A percentile compares a stretch with the other conserved stretches of the same genome.
Conservation (phyloP, 495 filamentous ascomycete genomes). For the Xylaria acuta region DNA sequence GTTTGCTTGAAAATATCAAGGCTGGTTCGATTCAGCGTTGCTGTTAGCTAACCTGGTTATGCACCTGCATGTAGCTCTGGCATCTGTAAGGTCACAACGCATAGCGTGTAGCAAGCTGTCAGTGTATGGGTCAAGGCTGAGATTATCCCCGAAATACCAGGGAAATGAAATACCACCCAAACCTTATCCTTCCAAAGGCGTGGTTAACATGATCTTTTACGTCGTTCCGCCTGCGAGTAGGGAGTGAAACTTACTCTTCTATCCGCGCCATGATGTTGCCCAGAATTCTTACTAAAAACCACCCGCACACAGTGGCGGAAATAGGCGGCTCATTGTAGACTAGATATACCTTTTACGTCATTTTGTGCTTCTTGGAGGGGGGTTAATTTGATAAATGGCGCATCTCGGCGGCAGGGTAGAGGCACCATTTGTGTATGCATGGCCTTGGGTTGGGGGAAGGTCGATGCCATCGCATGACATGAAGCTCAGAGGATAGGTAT, state of each 20-base stretch:
- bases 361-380: neutral
- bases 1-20: neutral
- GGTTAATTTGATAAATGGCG: slow-evolving; percentile 9
- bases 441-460: neutral
- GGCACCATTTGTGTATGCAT: neutral
- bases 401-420: slow-evolving; percentile 4
- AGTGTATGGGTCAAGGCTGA: too few species aligned
- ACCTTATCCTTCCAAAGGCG: too few species aligned
- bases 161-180: too few species aligned
- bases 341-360: slow-evolving; percentile 7
- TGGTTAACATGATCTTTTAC: too few species aligned
- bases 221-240: too few species aligned
- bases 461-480: neutral
- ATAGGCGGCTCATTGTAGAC: neutral
- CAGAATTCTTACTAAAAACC: neutral
- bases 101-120: neutral
- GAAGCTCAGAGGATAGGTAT: neutral
- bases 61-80: neutral
- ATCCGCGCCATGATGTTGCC: neutral
- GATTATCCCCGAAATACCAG: neutral
- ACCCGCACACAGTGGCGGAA: neutral
- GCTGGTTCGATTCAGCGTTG: neutral
- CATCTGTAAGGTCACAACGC: neutral
- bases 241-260: neutral
- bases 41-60: neutral